Base-by-base conservation (phyloP, 306 rosid genomes). In the Corylus avellana region DNA sequence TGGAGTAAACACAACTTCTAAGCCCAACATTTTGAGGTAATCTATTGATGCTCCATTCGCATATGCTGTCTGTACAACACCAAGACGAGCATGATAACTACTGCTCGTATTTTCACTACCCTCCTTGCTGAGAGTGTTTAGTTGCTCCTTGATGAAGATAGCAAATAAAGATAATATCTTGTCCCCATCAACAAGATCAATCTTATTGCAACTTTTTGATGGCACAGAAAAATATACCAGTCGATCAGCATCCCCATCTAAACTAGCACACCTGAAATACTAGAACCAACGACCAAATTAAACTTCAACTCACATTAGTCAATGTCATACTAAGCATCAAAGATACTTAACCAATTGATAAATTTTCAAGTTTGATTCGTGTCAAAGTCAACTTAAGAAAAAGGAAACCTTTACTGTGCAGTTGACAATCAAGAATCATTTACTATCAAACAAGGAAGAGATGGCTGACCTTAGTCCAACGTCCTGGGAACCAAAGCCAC, bases 211-310 rank as follows among this genome's bases (percentile, higher is more conserved):
- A 85, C 87, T 75, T 84, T 78, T 73, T 29, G 90, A 88, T 75
- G 76, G 88, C 53, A 91, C 90, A 74, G 68, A 80, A 81, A 95
- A 95, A 81, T 95, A 95, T 80, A 95, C 96, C 64, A 92, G 93
- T 72, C 97, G 87, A 88, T 95, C 98, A 17, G 98, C 98, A 86
- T 95, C 98, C 81, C 98, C 98, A 80, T 95, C 98, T 85, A 95
- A 90, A 86, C 98, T 95, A 75, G 90, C 97, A 83, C 98, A 93
- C 94, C 98, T 91, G 94, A 81, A 95, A 90, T 78, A 84, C 88
- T 81, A 87, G 89, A 86, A 85, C 78, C 77, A 84, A 69, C 83
- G 79, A 62, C 37, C 49, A 66, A 76, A 66, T 85, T 75, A 81
- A 70, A 49, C 63, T 70, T 62, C 8, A 20, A 44, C 71, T 76